A percentile compares a stretch with the other conserved stretches of the same genome.
phyloP scores from a whole-genome alignment of 768 basidiomycete species.

The Auriscalpium microsporum region DNA sequence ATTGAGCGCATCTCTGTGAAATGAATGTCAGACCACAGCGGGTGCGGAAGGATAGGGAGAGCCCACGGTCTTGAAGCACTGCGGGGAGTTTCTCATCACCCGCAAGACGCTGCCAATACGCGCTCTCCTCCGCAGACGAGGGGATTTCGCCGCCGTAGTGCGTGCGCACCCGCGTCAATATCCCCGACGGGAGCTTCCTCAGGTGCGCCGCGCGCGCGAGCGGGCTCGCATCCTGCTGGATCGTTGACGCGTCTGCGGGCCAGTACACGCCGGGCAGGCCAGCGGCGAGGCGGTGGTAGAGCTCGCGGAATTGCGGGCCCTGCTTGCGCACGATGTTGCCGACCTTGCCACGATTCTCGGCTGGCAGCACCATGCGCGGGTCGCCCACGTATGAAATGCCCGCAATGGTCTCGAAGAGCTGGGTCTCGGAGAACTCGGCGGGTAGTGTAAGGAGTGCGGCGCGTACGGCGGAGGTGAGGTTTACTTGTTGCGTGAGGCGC shows the following conservation, averaged over 20 bases:
- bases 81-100: conserved; percentile 48
- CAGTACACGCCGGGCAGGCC: conserved; percentile 79
- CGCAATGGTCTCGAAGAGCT: conserved; percentile 81
- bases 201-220: conserved; percentile 66
- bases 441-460: conserved; percentile 86
- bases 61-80: conserved; percentile 45
- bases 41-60: not conserved
- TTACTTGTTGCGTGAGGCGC: conserved; percentile 86
- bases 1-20: conserved; percentile 63
- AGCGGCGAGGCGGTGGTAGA: conserved; percentile 74
- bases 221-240: conserved; percentile 70
- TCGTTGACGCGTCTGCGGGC: conserved; percentile 37
- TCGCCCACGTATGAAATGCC: conserved; percentile 84
- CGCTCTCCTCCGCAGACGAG: conserved; percentile 49
- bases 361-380: conserved; percentile 88
- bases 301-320: conserved; percentile 71
- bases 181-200: conserved; percentile 64
- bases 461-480: conserved; percentile 83
- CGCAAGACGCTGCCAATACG: conserved; percentile 68
- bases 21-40: not conserved
- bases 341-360: conserved; percentile 93
- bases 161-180: conserved; percentile 49
- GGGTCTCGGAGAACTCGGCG: conserved; percentile 66
- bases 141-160: conserved; percentile 34
- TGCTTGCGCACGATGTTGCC: conserved; percentile 84